These are phyloP conservation scores for Fusarium mundagurra DNA, from an alignment of 2,329 filamentous ascomycete genomes.

Conservation along the genomic window DNA sequence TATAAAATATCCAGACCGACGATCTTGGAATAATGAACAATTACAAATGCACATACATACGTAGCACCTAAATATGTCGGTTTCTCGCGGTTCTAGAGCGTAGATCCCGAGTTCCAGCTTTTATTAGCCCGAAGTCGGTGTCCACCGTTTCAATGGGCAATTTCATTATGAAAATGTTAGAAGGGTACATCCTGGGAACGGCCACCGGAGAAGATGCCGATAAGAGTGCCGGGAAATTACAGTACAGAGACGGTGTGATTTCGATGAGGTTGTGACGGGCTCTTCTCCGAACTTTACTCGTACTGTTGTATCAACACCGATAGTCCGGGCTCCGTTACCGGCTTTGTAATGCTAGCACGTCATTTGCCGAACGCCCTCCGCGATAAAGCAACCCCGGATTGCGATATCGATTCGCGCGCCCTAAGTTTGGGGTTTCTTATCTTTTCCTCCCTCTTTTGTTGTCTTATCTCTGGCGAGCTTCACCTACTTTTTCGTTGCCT, in stretches of 20 bases:
- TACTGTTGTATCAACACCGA: conserved; percentile 31
- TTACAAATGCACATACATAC: background rate
- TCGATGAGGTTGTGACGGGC: background rate
- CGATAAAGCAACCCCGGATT: conserved; percentile 40
- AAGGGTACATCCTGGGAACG: conserved; percentile 2
- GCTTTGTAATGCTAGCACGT: conserved; percentile 45
- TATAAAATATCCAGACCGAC: conserved; percentile 4
- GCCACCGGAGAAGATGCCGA: conserved; percentile 19
- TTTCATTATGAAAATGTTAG: conserved; percentile 10
- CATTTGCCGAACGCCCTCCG: conserved; percentile 40
- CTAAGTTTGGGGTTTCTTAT: conserved; percentile 8
- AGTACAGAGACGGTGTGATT: background rate
- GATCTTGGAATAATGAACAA: background rate
- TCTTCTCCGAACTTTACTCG: conserved; percentile 15
- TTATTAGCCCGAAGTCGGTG: conserved; percentile 10
- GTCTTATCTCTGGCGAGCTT: conserved; percentile 5
- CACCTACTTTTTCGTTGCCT: background rate
- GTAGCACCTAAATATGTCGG: background rate
- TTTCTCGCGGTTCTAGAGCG: conserved; percentile 17
- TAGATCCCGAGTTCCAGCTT: conserved; percentile 24
- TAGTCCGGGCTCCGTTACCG: conserved; percentile 41
- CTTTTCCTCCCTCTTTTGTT: background rate
- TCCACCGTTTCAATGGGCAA: background rate
- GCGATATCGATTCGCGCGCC: conserved; percentile 29
- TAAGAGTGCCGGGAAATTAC: background rate